These are phyloP conservation scores for Mortierella sp. DNA, from an alignment of 371 early-diverging fungal genomes.

Conservation along the genomic window DNA sequence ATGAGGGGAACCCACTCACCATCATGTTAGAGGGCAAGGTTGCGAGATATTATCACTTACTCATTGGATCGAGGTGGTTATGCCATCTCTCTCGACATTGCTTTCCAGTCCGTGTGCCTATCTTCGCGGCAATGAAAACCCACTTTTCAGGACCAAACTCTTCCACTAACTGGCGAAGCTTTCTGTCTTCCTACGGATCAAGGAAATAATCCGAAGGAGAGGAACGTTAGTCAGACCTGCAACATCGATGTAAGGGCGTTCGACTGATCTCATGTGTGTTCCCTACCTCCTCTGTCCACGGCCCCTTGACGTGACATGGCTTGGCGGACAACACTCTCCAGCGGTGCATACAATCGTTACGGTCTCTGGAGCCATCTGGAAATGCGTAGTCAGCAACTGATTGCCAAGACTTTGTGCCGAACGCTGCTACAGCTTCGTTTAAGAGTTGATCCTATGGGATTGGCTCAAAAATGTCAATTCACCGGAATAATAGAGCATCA, in stretches of 20 bases:
- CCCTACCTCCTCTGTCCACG: constrained; percentile 51
- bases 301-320: constrained; percentile 54
- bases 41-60: constrained; percentile 26
- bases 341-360: constrained; percentile 48
- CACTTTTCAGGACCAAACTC: constrained; percentile 53
- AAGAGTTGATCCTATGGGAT: constrained; percentile 25
- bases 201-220: no score
- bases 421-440: constrained; percentile 26
- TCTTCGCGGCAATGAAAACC: constrained; percentile 49
- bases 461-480: neutral
- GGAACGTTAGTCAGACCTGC: no score
- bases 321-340: constrained; percentile 38
- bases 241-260: neutral
- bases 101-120: constrained; percentile 49
- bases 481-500: neutral
- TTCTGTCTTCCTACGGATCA: constrained; percentile 36
- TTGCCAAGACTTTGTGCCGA: constrained; percentile 46
- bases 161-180: constrained; percentile 37
- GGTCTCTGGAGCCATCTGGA: constrained; percentile 47
- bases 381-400: constrained; percentile 42
- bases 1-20: no score
- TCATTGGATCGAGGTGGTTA: constrained; percentile 49
- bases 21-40: no score
- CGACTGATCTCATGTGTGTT: neutral
- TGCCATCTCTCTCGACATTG: constrained; percentile 52